Percentiles rank a stretch among this genome's conserved stretches.
phyloP scores from a whole-genome alignment of 352 stramenopile genomes.

The Phytophthora ramorum region DNA sequence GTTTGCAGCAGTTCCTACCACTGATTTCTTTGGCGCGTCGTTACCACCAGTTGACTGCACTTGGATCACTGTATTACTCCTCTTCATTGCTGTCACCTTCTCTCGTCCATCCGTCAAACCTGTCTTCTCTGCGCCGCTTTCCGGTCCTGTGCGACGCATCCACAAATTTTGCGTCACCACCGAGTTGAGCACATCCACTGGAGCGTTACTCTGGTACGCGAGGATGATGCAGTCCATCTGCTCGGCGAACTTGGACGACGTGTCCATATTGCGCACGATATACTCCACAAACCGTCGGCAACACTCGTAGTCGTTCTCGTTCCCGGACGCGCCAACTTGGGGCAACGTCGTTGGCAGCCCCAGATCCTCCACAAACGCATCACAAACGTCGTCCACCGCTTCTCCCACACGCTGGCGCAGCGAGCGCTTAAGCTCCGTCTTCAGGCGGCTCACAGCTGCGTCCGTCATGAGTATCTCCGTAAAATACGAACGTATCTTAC shows the following conservation, averaged over 20 bases:
- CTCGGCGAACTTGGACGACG: conserved; percentile 50
- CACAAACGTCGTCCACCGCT: conserved; percentile 46
- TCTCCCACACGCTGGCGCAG: conserved; percentile 43
- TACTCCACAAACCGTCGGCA: conserved; percentile 58
- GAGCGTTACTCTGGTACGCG: conserved; percentile 57
- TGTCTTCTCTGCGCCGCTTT: background rate
- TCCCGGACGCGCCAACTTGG: background rate
- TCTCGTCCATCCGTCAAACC: background rate
- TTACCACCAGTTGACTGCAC: background rate
- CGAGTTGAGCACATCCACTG: conserved; percentile 42
- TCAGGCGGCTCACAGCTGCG: background rate
- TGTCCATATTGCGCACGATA: conserved; percentile 60
- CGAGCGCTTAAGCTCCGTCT: conserved; percentile 35
- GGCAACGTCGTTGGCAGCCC: background rate
- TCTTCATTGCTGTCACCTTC: conserved; percentile 13
- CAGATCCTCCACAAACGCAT: conserved; percentile 23
- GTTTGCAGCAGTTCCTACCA: background rate
- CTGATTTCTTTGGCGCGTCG: background rate
- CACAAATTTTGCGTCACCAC: conserved; percentile 36
- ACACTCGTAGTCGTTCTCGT: conserved; percentile 53
- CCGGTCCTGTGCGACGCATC: background rate
- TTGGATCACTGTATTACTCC: background rate
- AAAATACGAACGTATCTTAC: too few species aligned
- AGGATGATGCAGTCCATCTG: conserved; percentile 76
- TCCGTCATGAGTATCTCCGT: too few species aligned